A percentile compares a stretch with the other conserved stretches of the same genome.
Conservation (phyloP, 495 filamentous ascomycete genomes). For the Annulohypoxylon bovei region DNA sequence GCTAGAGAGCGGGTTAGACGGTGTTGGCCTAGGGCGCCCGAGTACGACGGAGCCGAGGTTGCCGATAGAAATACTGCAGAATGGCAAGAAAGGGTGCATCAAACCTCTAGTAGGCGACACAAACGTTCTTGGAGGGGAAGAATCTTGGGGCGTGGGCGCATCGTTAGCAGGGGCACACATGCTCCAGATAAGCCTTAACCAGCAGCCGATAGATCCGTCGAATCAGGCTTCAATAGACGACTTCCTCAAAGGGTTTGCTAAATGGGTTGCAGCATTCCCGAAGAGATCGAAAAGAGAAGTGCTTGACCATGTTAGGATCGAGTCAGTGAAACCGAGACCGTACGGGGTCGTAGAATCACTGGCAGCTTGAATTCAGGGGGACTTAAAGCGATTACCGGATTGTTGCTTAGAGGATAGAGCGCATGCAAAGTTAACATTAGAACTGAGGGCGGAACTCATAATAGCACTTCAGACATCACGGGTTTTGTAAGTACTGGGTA, state of each 20-base stretch:
- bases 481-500: not conserved
- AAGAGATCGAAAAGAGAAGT: constrained; percentile 31
- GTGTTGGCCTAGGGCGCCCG: constrained; percentile 65
- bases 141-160: constrained; percentile 25
- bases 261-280: constrained; percentile 22
- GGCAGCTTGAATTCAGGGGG: not conserved
- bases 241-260: constrained; percentile 29
- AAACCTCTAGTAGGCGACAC: constrained; percentile 42
- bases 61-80: constrained; percentile 59
- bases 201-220: constrained; percentile 60
- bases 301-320: constrained; percentile 31
- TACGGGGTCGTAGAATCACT: constrained; percentile 5
- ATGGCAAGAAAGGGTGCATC: constrained; percentile 57
- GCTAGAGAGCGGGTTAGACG: constrained; percentile 62
- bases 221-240: constrained; percentile 13
- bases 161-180: constrained; percentile 46
- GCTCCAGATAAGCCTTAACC: constrained; percentile 61
- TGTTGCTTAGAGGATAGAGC: not conserved
- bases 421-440: not conserved
- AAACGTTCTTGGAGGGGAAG: constrained; percentile 22
- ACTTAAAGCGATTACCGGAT: not conserved
- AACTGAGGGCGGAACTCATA: not conserved
- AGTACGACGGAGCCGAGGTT: constrained; percentile 63
- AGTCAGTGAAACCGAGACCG: constrained; percentile 11
- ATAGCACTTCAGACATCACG: not conserved